phyloP scores from a whole-genome alignment of 257 asterid species.

The Fraxinus anomala region DNA sequence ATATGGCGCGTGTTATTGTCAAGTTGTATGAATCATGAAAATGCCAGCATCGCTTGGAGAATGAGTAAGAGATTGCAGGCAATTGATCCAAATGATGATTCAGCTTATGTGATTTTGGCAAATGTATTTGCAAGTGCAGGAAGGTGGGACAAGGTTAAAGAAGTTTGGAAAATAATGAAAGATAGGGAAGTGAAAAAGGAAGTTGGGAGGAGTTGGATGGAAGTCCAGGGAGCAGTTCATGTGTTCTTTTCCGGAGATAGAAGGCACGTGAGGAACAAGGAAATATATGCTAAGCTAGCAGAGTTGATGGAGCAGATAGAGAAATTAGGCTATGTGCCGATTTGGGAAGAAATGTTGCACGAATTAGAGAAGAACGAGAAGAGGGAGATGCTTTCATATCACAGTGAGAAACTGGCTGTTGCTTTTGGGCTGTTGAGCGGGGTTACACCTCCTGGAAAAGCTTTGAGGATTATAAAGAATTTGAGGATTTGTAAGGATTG shows the following conservation, averaged over 20 bases:
- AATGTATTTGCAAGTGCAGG: slow-evolving; percentile 54
- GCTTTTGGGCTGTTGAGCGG: slow-evolving; percentile 70
- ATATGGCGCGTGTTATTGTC: slow-evolving; percentile 71
- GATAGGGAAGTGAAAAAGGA: slow-evolving; percentile 58
- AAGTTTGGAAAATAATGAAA: slow-evolving; percentile 66
- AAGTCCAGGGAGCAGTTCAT: slow-evolving; percentile 53
- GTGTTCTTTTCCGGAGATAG: slow-evolving; percentile 68
- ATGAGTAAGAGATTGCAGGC: slow-evolving; percentile 60
- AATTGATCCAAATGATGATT: slow-evolving; percentile 67
- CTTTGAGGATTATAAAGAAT: slow-evolving; percentile 66
- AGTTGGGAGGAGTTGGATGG: slow-evolving; percentile 83
- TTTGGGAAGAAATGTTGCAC: slow-evolving; percentile 50
- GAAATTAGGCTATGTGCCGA: slow-evolving; percentile 63
- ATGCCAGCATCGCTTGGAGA: slow-evolving; percentile 49
- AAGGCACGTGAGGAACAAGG: slow-evolving; percentile 54
- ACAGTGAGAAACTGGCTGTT: slow-evolving; percentile 75
- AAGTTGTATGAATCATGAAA: slow-evolving; percentile 34
- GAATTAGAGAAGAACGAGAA: slow-evolving; percentile 53
- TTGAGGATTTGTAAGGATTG: slow-evolving; percentile 74
- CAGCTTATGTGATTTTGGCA: slow-evolving; percentile 73
- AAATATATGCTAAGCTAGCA: slow-evolving; percentile 57
- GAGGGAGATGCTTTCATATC: slow-evolving; percentile 55
- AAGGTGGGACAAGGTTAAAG: slow-evolving; percentile 65
- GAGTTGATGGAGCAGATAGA: slow-evolving; percentile 55
- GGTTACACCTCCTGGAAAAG: slow-evolving; percentile 64